Evolutionary conservation across 805 yeast genomes (phyloP), one percentile per base, ranked within the genome.

Genomic region (Wickerhamomyces rabaulensis): DNA sequence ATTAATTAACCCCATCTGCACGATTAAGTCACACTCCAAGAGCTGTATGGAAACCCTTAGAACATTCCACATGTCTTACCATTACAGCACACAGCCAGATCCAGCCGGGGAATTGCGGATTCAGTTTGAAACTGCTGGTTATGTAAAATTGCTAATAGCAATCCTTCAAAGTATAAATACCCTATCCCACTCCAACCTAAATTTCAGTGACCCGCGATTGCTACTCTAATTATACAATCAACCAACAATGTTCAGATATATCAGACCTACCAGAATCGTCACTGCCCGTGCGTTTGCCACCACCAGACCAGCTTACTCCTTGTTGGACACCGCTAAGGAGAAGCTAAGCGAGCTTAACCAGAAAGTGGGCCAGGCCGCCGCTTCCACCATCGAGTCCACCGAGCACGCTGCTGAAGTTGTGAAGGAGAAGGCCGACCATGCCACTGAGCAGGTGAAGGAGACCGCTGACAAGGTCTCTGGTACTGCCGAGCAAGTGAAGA

Each of bases 361-460:
- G 9, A 55, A 54, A 39, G 53, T 55, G 22, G 62, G 62, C 6
- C 29, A 54, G 36, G 62, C 55, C 12, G 61, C 62, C 3, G 60
- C 61, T 10, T 19, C 41, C 21, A 50, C 52, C 0, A 7, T 58
- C 7, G 58, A 58, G 9, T 35, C 49, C 3, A 56, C 57, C 9
- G 60, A 55, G 29, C 19, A 49, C 4, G 48, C 41, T 1, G 49
- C 51, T 3, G 48, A 52, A 9, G 29, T 42, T 3, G 50, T 49
- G 3, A 48, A 52, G 41, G 49, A 52, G 7, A 40, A 46, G 19
- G 26, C 44, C 4, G 46, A 43, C 2, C 9, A 40, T 6, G 47
- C 49, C 15, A 47, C 44, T 15, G 51, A 46, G 27, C 35, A 22
- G 13, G 37, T 31, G 15, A 36, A 45, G 38, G 26, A 35, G 8